Evolutionary conservation across 495 filamentous ascomycete genomes (phyloP).

Genomic region (Podospora pseudopauciseta): DNA sequence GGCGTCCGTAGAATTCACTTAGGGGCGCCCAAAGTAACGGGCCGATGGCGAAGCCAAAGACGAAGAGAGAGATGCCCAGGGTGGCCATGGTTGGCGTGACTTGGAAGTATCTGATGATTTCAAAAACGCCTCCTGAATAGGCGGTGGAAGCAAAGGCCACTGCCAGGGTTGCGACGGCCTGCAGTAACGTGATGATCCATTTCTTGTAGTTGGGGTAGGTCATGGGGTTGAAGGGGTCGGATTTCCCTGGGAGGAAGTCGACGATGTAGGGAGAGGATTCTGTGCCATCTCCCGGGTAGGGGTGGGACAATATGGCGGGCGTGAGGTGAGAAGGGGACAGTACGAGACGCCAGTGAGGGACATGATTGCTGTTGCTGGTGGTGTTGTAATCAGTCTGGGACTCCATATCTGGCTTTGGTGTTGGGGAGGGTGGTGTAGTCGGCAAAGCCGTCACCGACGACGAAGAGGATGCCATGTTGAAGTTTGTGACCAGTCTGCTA

Average conservation of each 20-base stretch:
- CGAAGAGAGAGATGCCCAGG: constrained; percentile 69
- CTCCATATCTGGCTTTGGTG: constrained; percentile 29
- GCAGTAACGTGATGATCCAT: constrained; percentile 64
- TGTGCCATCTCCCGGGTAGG: constrained; percentile 68
- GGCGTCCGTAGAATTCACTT: constrained; percentile 67
- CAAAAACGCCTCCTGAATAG: constrained; percentile 65
- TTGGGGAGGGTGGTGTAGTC: constrained; percentile 5
- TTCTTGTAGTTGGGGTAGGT: constrained; percentile 58
- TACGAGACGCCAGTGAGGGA: constrained; percentile 28
- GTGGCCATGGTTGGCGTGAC: constrained; percentile 58
- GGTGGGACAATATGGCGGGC: constrained; percentile 50
- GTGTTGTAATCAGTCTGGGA: constrained; percentile 14
- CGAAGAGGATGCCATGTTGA: constrained; percentile 2
- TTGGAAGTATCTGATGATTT: constrained; percentile 58
- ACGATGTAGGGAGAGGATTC: constrained; percentile 70
- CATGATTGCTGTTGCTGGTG: constrained; percentile 9
- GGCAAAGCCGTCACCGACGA: not conserved
- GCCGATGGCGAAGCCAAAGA: constrained; percentile 67
- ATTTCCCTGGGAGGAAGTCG: constrained; percentile 59
- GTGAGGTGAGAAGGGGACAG: constrained; percentile 41
- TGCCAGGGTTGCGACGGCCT: constrained; percentile 65
- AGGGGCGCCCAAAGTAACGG: constrained; percentile 65
- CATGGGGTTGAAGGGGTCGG: constrained; percentile 69
- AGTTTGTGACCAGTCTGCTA: not conserved
- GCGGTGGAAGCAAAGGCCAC: constrained; percentile 76